Percentiles rank a stretch among this genome's conserved stretches.
These are phyloP conservation scores for Turnera subulata DNA, from an alignment of 345 rosid genomes.

Conservation along the genomic window DNA sequence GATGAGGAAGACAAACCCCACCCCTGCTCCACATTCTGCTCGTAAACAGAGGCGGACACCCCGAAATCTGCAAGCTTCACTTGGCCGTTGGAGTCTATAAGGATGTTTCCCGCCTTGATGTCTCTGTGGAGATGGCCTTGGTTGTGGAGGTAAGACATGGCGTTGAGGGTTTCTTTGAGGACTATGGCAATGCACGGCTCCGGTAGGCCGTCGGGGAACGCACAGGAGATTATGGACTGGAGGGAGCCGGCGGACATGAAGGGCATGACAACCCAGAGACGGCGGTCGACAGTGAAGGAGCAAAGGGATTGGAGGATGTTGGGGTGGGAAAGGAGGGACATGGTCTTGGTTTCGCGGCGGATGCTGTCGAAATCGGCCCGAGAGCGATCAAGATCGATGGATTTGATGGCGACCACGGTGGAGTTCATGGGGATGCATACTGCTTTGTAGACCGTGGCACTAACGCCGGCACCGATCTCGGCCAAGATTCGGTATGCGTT, in stretches of 20 bases:
- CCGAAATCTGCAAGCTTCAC: constrained; percentile 89
- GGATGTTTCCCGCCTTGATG: constrained; percentile 76
- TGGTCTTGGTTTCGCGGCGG: constrained; percentile 70
- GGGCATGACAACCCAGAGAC: constrained; percentile 94
- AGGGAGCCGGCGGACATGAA: constrained; percentile 89
- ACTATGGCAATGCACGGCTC: constrained; percentile 73
- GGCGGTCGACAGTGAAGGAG: constrained; percentile 68
- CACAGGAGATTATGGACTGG: constrained; percentile 65
- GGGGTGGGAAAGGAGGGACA: constrained; percentile 77
- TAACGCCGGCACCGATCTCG: constrained; percentile 73
- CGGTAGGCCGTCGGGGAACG: constrained; percentile 59
- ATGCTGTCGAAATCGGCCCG: constrained; percentile 59
- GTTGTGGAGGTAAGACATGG: constrained; percentile 65
- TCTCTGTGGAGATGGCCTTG: constrained; percentile 82
- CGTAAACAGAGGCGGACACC: constrained; percentile 77
- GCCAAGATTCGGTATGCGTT: constrained; percentile 51
- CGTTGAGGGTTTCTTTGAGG: constrained; percentile 42
- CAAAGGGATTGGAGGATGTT: constrained; percentile 77
- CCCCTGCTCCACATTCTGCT: constrained; percentile 27
- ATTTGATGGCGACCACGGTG: constrained; percentile 65
- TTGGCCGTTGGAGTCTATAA: constrained; percentile 56
- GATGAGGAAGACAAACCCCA: neutral
- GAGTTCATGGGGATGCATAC: constrained; percentile 57
- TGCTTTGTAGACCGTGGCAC: constrained; percentile 77
- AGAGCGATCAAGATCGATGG: constrained; percentile 71